A percentile compares a stretch with the other conserved stretches of the same genome.
phyloP scores from a whole-genome alignment of 2,329 filamentous ascomycete species.

The Trichoderma lentiforme region DNA sequence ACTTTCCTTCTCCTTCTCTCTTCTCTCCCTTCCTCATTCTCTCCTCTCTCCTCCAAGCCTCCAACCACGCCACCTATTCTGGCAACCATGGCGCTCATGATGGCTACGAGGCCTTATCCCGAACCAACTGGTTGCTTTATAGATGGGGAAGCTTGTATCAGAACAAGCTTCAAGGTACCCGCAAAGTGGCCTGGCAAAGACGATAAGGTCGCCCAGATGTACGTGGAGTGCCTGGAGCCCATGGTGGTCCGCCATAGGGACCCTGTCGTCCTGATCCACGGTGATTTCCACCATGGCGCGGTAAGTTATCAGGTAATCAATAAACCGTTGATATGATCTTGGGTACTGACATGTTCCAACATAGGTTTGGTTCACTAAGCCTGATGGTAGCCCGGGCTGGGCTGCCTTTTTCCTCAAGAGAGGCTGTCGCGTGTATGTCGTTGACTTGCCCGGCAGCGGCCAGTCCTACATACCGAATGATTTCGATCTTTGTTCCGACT shows the following conservation, averaged over 20 bases:
- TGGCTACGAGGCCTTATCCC: not conserved
- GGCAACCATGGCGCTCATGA: not conserved
- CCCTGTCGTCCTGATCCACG: constrained; percentile 36
- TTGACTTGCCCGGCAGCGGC: constrained; percentile 41
- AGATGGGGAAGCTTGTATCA: not conserved
- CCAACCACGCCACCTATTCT: not conserved
- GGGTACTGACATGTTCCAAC: not conserved
- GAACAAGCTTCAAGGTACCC: not conserved
- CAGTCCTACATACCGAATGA: constrained; percentile 31
- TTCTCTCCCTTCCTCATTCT: not conserved
- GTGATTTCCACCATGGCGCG: constrained; percentile 35
- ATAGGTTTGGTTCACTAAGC: constrained; percentile 44
- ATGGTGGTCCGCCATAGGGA: not conserved
- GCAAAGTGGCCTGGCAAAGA: not conserved
- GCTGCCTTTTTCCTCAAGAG: constrained; percentile 40
- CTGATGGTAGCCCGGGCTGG: constrained; percentile 46
- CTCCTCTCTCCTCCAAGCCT: not conserved
- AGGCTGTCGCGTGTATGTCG: constrained; percentile 43
- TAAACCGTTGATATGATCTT: not conserved
- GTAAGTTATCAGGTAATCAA: constrained; percentile 21
- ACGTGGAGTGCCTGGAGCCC: not conserved
- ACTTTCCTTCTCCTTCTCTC: not conserved
- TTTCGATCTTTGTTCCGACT: constrained; percentile 13
- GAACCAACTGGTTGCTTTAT: not conserved
- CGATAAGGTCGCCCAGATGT: not conserved